Conservation (phyloP, 1,139 yeast genomes). For the Taphrina populina region DNA sequence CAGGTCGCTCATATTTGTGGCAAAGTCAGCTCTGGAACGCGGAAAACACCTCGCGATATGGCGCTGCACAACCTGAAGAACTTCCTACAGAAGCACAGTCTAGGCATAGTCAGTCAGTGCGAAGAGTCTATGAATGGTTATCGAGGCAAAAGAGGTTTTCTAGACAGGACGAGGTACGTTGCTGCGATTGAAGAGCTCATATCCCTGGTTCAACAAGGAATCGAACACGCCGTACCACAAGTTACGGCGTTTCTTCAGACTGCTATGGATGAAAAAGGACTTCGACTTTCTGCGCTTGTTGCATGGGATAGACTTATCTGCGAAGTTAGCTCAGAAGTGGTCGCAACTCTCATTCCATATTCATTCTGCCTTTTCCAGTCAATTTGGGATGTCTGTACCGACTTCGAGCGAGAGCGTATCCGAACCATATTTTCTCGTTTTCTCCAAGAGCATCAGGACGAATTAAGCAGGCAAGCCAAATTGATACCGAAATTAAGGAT, state of each 20-base stretch:
- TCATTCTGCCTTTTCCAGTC: slow-evolving; percentile 62
- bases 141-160: slow-evolving; percentile 66
- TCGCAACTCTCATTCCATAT: slow-evolving; percentile 57
- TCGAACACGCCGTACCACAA: slow-evolving; percentile 81
- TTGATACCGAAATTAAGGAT: slow-evolving; percentile 41
- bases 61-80: slow-evolving; percentile 38
- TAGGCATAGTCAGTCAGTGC: slow-evolving; percentile 76
- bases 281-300: slow-evolving; percentile 62
- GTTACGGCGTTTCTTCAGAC: slow-evolving; percentile 83
- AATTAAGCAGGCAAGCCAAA: slow-evolving; percentile 40
- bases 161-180: slow-evolving; percentile 70
- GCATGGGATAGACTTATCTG: slow-evolving; percentile 66
- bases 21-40: slow-evolving; percentile 9
- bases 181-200: slow-evolving; percentile 71
- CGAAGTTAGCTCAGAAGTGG: slow-evolving; percentile 54
- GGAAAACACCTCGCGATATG: slow-evolving; percentile 40
- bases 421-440: slow-evolving; percentile 48
- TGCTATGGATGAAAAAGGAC: slow-evolving; percentile 62
- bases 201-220: slow-evolving; percentile 58
- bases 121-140: slow-evolving; percentile 76
- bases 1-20: slow-evolving; percentile 29
- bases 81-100: slow-evolving; percentile 58
- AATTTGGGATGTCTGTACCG: slow-evolving; percentile 57
- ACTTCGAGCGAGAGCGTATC: slow-evolving; percentile 52
- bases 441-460: slow-evolving; percentile 12